Evolutionary conservation across 73 alveolate genomes (phyloP), one percentile per base, ranked within the genome.

Genomic region (Uronychia setigera): DNA sequence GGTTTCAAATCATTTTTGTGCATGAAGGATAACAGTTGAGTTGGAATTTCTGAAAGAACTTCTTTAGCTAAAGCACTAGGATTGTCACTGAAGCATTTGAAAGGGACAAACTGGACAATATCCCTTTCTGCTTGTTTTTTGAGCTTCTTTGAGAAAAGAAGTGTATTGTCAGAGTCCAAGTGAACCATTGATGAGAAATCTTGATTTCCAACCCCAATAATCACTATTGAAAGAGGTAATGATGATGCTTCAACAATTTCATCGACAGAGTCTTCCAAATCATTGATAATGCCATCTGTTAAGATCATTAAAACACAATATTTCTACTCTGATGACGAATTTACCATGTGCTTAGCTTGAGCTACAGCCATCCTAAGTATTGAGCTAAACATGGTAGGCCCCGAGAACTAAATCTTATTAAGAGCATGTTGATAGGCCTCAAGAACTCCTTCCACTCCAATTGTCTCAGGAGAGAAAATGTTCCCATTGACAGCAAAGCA

Each of bases 261-360:
- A 79, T 97, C 98, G 13, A 97, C 96, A 74, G 99, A 95, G 19
- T 92, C 33, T 81, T 96, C 92, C 83, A 98, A 77, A 81, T 98
- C 99, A 88, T 93, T 94, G 60, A 97, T 93, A 29, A 84, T 87
- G 19, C 99, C 99, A 95, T 98, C 99, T 9, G 99, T 98, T 74
- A 98, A 84, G 29, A 98, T 88, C 77, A 98, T 82, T 80, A 97
- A 84, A 76, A 97, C 92, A 32, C 83, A 86, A 86, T 30, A 78
- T 1, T 59, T 92, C 19, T 46, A 19, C 67, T 19, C 19, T 5
- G 67, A 46, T 86, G 57, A n/a, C 87, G 32, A 1, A 86, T 86
- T 79, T 33, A 1, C 31, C n/a, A 46, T 60, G 57, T 58, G 57
- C 34, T 79, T 81, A 25, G 92, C 92, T 78, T 78, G 31, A 59